These are phyloP conservation scores for Penicillium pancosmium DNA, from an alignment of 495 filamentous ascomycete genomes.

Conservation along the genomic window DNA sequence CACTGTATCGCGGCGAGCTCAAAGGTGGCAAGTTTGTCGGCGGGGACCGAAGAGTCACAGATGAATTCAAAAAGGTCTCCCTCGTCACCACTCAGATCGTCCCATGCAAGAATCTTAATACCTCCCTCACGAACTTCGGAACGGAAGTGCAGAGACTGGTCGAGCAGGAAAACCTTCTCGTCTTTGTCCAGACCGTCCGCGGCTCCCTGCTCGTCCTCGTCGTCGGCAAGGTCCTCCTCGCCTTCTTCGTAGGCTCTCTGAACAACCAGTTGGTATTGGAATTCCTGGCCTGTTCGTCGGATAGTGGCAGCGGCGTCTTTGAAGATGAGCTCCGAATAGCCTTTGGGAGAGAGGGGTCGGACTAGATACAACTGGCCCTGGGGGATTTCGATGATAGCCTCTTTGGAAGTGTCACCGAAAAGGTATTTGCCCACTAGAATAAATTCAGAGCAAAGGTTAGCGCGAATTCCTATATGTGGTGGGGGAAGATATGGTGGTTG, in stretches of 20 bases:
- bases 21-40: slow-evolving; percentile 76
- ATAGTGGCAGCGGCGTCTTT: slow-evolving; percentile 93
- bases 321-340: slow-evolving; percentile 98
- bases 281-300: slow-evolving; percentile 88
- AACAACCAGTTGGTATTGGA: slow-evolving; percentile 94
- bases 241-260: slow-evolving; percentile 97
- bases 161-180: slow-evolving; percentile 95
- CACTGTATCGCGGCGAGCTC: slow-evolving; percentile 85
- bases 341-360: slow-evolving; percentile 91
- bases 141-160: slow-evolving; percentile 87
- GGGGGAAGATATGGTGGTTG: slow-evolving; percentile 7
- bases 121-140: slow-evolving; percentile 75
- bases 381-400: slow-evolving; percentile 89
- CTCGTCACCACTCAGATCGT: slow-evolving; percentile 88
- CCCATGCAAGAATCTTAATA: slow-evolving; percentile 88
- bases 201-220: slow-evolving; percentile 79
- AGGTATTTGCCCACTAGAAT: slow-evolving; percentile 81
- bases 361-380: slow-evolving; percentile 97
- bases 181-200: slow-evolving; percentile 75
- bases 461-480: not conserved
- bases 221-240: slow-evolving; percentile 86
- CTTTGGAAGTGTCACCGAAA: slow-evolving; percentile 90
- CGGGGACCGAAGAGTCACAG: slow-evolving; percentile 72
- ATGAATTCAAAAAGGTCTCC: slow-evolving; percentile 97
- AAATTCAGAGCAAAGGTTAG: slow-evolving; percentile 22